Percentiles rank a stretch among this genome's conserved stretches.
These are phyloP conservation scores for Quercus ilex DNA, from an alignment of 306 rosid genomes.

Conservation along the genomic window DNA sequence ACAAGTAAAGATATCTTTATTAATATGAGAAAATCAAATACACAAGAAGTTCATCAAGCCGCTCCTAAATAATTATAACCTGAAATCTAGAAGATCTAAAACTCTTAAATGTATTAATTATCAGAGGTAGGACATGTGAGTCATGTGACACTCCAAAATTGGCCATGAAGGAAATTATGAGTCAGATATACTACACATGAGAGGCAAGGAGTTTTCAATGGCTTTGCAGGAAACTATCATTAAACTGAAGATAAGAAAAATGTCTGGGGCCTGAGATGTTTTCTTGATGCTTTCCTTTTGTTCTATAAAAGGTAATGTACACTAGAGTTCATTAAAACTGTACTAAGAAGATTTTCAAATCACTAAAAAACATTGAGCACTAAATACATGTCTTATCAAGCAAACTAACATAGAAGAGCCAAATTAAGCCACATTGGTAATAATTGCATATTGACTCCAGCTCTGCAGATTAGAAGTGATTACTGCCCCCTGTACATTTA, in stretches of 20 bases:
- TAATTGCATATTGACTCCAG: slow-evolving; percentile 1
- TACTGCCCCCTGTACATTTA: slow-evolving; percentile 5
- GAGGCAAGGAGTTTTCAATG: neutral
- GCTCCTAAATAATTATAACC: too few species aligned
- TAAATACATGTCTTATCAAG: neutral
- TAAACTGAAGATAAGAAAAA: neutral
- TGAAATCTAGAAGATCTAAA: too few species aligned
- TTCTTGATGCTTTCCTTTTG: slow-evolving; percentile 8
- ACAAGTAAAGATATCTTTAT: too few species aligned
- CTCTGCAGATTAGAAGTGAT: neutral
- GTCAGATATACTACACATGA: neutral
- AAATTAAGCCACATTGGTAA: slow-evolving; percentile 1
- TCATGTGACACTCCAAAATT: neutral
- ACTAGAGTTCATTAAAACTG: neutral
- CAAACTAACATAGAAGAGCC: neutral
- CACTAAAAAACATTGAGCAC: neutral
- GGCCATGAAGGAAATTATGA: neutral
- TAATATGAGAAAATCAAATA: too few species aligned
- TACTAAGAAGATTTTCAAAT: neutral
- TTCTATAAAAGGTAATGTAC: neutral
- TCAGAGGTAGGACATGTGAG: neutral
- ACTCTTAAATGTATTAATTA: neutral
- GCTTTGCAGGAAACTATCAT: neutral
- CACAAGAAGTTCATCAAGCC: too few species aligned
- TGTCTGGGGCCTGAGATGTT: slow-evolving; percentile 2